Evolutionary conservation across 805 yeast genomes (phyloP).

Genomic region (Kodamaea kaohsiungensis): DNA sequence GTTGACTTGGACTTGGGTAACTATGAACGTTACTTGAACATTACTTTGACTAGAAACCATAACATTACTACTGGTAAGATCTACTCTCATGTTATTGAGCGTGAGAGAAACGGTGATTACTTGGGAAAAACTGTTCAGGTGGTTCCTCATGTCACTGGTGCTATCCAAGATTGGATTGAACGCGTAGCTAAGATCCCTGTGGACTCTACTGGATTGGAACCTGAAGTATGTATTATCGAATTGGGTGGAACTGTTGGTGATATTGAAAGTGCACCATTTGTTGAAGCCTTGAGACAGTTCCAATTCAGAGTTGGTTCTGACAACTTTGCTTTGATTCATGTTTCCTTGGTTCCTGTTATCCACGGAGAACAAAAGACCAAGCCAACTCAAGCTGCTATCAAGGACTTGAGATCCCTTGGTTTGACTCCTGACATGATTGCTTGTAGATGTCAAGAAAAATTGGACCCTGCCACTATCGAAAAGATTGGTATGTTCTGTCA

Average conservation of each 20-base stretch:
- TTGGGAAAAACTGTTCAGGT: constrained; percentile 99
- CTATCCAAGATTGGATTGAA: constrained; percentile 98
- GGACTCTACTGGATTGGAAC: constrained; percentile 81
- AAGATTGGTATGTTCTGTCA: constrained; percentile 99
- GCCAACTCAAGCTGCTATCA: constrained; percentile 99
- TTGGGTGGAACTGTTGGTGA: constrained; percentile 99
- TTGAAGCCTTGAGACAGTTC: constrained; percentile 98
- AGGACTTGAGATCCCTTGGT: constrained; percentile 94
- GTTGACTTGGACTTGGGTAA: constrained; percentile 97
- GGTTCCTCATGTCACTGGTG: constrained; percentile 96
- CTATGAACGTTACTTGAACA: constrained; percentile 94
- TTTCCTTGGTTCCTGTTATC: constrained; percentile 94
- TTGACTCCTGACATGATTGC: constrained; percentile 96
- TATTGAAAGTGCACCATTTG: constrained; percentile 97
- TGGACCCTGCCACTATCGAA: constrained; percentile 83
- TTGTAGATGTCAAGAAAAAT: constrained; percentile 86
- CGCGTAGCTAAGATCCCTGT: constrained; percentile 89
- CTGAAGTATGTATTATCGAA: constrained; percentile 96
- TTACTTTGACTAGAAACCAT: constrained; percentile 90
- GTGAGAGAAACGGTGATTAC: constrained; percentile 95
- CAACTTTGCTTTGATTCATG: constrained; percentile 94
- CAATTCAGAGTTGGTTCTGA: constrained; percentile 95
- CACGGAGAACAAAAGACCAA: constrained; percentile 99
- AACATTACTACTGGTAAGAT: constrained; percentile 98
- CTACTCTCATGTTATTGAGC: constrained; percentile 89